phyloP scores from a whole-genome alignment of 2,329 filamentous ascomycete species.

The Fusarium sp. region DNA sequence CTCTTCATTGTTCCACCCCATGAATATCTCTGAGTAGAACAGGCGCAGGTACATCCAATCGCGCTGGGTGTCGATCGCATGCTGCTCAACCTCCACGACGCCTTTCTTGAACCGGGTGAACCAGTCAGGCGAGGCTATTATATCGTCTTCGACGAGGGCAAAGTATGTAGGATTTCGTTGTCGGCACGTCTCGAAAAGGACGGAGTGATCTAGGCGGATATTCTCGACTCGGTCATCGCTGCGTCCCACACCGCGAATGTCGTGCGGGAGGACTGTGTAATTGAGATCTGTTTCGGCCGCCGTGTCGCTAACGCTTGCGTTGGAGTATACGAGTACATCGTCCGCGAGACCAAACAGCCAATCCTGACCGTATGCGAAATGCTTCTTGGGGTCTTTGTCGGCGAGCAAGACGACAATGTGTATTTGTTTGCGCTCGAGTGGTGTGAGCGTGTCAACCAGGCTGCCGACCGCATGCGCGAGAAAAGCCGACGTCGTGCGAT shows the following conservation, averaged over 20 bases:
- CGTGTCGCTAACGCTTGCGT: background rate
- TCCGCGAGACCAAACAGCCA: conserved; percentile 55
- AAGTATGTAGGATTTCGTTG: conserved; percentile 52
- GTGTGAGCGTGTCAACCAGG: conserved; percentile 52
- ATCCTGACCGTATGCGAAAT: conserved; percentile 52
- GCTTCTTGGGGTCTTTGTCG: conserved; percentile 52
- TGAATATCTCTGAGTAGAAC: conserved; percentile 58
- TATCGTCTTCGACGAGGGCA: conserved; percentile 57
- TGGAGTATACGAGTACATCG: conserved; percentile 54
- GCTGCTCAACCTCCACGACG: conserved; percentile 50
- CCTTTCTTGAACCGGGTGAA: conserved; percentile 50
- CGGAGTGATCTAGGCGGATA: conserved; percentile 55
- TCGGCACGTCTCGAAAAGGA: conserved; percentile 54
- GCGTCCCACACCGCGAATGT: conserved; percentile 46
- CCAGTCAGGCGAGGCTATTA: conserved; percentile 56
- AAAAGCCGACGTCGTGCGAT: conserved; percentile 52
- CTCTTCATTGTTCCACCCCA: conserved; percentile 59
- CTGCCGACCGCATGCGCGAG: conserved; percentile 52
- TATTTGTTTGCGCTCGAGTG: conserved; percentile 52
- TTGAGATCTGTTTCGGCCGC: conserved; percentile 19
- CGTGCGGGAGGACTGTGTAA: conserved; percentile 37
- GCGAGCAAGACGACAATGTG: conserved; percentile 55
- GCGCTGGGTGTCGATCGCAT: conserved; percentile 22
- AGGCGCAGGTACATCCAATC: conserved; percentile 58
- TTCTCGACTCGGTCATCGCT: conserved; percentile 53